Evolutionary conservation across 495 filamentous ascomycete genomes (phyloP), one percentile per base, ranked within the genome.

Genomic region (Daldinia decipiens): DNA sequence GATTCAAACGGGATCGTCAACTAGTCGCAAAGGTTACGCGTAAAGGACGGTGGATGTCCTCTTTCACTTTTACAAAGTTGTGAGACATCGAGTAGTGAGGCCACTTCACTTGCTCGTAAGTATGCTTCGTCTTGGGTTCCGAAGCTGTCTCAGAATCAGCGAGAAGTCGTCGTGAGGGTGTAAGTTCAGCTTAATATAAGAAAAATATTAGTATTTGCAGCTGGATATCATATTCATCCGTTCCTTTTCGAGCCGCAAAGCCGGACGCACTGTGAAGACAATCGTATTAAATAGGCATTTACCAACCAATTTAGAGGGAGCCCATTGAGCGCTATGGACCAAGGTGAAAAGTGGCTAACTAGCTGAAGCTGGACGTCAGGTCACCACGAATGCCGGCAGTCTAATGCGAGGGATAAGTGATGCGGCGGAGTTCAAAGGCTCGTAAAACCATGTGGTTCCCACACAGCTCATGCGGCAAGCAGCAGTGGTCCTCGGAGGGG

Each of bases 171-270:
- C 29, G 17, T 61, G 26, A 65, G 57, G 40, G 32, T 43, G 17
- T 29, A 45, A 47, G 51, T 17, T 53, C 36, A 32, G 38, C 59
- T 58, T 24, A 50, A 57, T 26, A 47, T 62, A 56, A 31, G 50
- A 51, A 55, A 21, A 63, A 29, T n/a, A 55, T 60, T 31, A 47
- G 61, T 54, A 47, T 39, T 55, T 47, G 50, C 51, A 34, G 56
- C 47, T 50, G 29, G 52, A 34, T 53, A 34, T 43, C 34, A 76
- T 27, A 67, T 71, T 74, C 36, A 71, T 45, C 39, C 73, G 69
- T 50, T 73, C 71, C 51, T 50, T 58, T 68, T 39, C 59, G 38
- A 73, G 67, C 78, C 77, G 76, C 26, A 70, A 60, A 59, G 62
- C 58, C 43, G 51, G 65, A 62, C 56, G 61, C 59, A 65, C 54